Evolutionary conservation across 495 filamentous ascomycete genomes (phyloP).

Genomic region (Achaetomiella virescens): DNA sequence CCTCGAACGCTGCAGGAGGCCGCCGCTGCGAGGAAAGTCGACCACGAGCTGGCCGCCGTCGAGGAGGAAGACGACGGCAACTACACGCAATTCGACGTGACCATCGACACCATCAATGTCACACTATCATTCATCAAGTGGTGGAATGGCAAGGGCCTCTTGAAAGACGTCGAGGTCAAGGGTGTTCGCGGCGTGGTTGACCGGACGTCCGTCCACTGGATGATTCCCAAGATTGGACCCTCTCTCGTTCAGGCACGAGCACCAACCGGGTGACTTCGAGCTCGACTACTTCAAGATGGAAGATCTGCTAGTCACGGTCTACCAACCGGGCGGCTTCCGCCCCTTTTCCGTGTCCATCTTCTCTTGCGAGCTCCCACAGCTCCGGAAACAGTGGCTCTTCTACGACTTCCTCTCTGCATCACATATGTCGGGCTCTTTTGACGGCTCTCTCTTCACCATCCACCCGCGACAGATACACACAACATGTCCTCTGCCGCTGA

Average conservation of each 20-base stretch:
- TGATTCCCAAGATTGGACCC: constrained; percentile 65
- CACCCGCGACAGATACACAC: constrained; percentile 92
- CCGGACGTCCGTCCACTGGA: constrained; percentile 70
- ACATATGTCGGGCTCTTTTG: constrained; percentile 91
- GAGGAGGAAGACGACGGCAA: constrained; percentile 81
- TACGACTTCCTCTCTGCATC: constrained; percentile 95
- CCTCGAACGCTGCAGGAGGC: constrained; percentile 78
- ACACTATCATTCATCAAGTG: constrained; percentile 96
- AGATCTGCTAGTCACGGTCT: constrained; percentile 83
- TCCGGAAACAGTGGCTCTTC: constrained; percentile 94
- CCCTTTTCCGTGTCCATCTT: constrained; percentile 94
- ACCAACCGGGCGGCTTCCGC: constrained; percentile 83
- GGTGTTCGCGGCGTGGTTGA: constrained; percentile 96
- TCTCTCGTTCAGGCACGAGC: constrained; percentile 77
- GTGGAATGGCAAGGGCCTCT: constrained; percentile 92
- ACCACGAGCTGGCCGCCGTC: constrained; percentile 26
- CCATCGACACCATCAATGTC: constrained; percentile 91
- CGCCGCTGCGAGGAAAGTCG: constrained; percentile 61
- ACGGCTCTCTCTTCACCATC: constrained; percentile 94
- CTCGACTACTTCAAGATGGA: constrained; percentile 94
- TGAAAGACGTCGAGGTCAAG: constrained; percentile 88
- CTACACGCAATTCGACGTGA: constrained; percentile 95
- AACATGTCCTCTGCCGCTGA: constrained; percentile 45
- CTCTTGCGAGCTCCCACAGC: constrained; percentile 84
- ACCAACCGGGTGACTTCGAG: constrained; percentile 90